These are phyloP conservation scores for Cladosporium velox DNA, from an alignment of 2,329 filamentous ascomycete species.

Conservation along the genomic window DNA sequence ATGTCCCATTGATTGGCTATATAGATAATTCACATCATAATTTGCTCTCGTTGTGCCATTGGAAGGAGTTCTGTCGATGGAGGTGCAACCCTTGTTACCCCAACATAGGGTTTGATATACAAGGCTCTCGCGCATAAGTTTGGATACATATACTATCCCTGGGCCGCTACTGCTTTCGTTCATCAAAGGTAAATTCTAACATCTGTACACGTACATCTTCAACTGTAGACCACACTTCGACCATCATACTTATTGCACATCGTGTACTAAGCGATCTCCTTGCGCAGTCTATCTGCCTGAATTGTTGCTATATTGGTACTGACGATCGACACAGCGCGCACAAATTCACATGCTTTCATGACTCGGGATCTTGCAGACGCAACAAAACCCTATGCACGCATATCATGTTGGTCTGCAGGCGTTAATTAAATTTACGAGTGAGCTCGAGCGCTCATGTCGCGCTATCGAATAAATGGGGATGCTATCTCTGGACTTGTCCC, in stretches of 20 bases:
- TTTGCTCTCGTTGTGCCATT: neutral
- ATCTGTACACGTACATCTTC: neutral
- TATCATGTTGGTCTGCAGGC: neutral
- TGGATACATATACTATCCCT: neutral
- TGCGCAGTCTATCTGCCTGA: neutral
- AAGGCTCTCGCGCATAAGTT: neutral
- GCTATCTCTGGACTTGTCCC: slow-evolving; percentile 4
- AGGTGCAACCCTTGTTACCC: neutral
- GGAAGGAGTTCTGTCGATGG: neutral
- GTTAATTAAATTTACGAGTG: neutral
- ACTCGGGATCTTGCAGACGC: neutral
- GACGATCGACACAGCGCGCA: neutral
- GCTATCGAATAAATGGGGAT: neutral
- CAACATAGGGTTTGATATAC: neutral
- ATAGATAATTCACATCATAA: neutral
- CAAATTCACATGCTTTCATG: neutral
- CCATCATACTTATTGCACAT: neutral
- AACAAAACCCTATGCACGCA: neutral
- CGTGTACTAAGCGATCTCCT: neutral
- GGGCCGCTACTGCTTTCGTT: neutral
- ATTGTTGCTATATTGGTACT: neutral
- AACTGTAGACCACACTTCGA: neutral
- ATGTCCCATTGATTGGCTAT: neutral
- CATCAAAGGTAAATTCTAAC: neutral
- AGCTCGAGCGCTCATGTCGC: neutral